Conservation (phyloP, 2,329 filamentous ascomycete genomes). For the Onygena corvina region DNA sequence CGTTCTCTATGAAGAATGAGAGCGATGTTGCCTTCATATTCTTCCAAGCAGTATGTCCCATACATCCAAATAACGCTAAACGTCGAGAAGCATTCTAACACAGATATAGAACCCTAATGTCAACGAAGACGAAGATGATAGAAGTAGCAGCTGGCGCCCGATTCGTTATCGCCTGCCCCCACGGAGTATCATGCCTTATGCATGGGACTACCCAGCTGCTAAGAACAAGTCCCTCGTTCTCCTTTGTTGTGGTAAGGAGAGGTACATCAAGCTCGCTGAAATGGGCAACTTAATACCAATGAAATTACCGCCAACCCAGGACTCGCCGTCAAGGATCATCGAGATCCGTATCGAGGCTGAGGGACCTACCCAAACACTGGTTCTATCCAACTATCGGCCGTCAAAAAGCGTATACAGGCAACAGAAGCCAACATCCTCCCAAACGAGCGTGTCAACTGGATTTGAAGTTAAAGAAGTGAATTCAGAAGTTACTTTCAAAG, state of each 20-base stretch:
- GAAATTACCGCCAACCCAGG: conserved; percentile 61
- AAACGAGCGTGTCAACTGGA: conserved; percentile 50
- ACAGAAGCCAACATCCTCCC: conserved; percentile 43
- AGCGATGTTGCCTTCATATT: conserved; percentile 95
- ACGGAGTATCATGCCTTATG: conserved; percentile 97
- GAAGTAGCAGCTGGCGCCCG: conserved; percentile 72
- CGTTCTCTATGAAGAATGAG: conserved; percentile 96
- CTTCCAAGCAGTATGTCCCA: conserved; percentile 57
- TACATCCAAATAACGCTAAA: not conserved
- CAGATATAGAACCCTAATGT: conserved; percentile 55
- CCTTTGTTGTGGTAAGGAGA: conserved; percentile 62
- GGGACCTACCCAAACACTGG: conserved; percentile 86
- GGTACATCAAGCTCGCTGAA: conserved; percentile 88
- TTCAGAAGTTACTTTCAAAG: conserved; percentile 75
- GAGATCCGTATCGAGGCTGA: conserved; percentile 94
- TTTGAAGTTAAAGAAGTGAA: conserved; percentile 94
- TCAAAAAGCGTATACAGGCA: conserved; percentile 85
- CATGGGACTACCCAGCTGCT: conserved; percentile 97
- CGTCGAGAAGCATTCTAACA: not conserved
- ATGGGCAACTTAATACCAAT: conserved; percentile 94
- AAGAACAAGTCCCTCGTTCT: conserved; percentile 90
- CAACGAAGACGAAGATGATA: conserved; percentile 71
- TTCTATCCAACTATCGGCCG: conserved; percentile 83
- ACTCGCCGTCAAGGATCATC: conserved; percentile 64
- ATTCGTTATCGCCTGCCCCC: conserved; percentile 85